Evolutionary conservation across 2,329 filamentous ascomycete genomes (phyloP).

Genomic region (Septoria linicola): DNA sequence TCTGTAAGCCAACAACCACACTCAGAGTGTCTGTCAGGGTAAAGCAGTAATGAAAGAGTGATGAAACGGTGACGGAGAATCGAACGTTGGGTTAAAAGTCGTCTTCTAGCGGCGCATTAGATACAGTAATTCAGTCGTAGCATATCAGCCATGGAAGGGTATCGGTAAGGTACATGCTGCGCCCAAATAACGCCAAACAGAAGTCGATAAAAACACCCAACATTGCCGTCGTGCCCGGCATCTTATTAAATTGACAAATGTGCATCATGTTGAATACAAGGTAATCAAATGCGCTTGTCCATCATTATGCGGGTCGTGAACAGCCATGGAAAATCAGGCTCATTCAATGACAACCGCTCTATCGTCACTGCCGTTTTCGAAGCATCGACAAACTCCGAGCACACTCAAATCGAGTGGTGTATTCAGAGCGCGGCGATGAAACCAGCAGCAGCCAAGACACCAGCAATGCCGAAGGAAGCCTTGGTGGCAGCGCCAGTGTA

Average conservation of each 20-base stretch:
- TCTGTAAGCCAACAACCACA: too few species aligned
- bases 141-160: conserved; percentile 2
- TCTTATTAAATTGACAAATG: conserved; percentile 8
- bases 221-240: conserved; percentile 1
- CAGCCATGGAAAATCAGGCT: neutral
- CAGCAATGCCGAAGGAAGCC: conserved; percentile 27
- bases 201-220: conserved; percentile 15
- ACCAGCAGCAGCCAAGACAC: conserved; percentile 26
- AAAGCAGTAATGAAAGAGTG: too few species aligned
- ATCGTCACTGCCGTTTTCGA: conserved; percentile 8
- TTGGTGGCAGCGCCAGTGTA: conserved; percentile 28
- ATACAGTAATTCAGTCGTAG: conserved; percentile 14
- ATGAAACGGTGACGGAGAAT: conserved; percentile 1
- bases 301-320: conserved; percentile 6
- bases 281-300: conserved; percentile 13
- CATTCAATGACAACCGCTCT: conserved; percentile 2
- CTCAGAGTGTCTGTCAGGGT: too few species aligned
- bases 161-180: conserved; percentile 4
- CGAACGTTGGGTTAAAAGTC: conserved; percentile 17
- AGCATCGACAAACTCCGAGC: neutral
- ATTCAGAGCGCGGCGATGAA: conserved; percentile 28
- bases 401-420: neutral
- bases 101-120: conserved; percentile 19
- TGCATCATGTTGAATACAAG: conserved; percentile 11
- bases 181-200: conserved; percentile 11